phyloP scores from a whole-genome alignment of 2,329 filamentous ascomycete species.

The Penicillium griseofulvum region DNA sequence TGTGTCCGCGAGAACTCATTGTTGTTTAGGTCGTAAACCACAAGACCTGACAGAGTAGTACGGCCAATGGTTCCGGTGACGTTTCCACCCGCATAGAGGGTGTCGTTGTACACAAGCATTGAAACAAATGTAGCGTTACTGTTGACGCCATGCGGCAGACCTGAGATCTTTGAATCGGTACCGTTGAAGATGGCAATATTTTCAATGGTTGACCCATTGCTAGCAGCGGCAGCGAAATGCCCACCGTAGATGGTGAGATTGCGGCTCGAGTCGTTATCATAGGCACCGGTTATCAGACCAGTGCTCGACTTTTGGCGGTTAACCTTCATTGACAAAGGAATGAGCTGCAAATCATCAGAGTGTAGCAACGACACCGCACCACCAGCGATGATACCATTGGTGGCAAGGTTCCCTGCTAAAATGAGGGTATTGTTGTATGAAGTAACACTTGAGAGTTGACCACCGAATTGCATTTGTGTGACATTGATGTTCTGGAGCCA shows the following conservation, averaged over 20 bases:
- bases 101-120: slow-evolving; percentile 64
- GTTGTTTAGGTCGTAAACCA: slow-evolving; percentile 72
- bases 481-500: slow-evolving; percentile 81
- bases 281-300: slow-evolving; percentile 68
- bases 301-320: slow-evolving; percentile 24
- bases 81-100: slow-evolving; percentile 78
- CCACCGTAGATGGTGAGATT: slow-evolving; percentile 89
- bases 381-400: slow-evolving; percentile 68
- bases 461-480: slow-evolving; percentile 64
- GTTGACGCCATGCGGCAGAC: slow-evolving; percentile 63
- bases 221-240: slow-evolving; percentile 71
- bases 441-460: slow-evolving; percentile 70
- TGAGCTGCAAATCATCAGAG: slow-evolving; percentile 36
- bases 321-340: slow-evolving; percentile 52
- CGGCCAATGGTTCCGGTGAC: slow-evolving; percentile 67
- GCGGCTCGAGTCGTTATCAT: slow-evolving; percentile 65
- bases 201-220: slow-evolving; percentile 67
- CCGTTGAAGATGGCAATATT: slow-evolving; percentile 84
- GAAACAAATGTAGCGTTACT: slow-evolving; percentile 72
- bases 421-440: slow-evolving; percentile 58
- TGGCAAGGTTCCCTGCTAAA: slow-evolving; percentile 79
- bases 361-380: slow-evolving; percentile 67
- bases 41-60: slow-evolving; percentile 65
- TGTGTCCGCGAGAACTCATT: slow-evolving; percentile 64
- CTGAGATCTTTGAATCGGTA: slow-evolving; percentile 65